Evolutionary conservation across 257 asterid species (phyloP).

Genomic region (Solanum medicagineum): DNA sequence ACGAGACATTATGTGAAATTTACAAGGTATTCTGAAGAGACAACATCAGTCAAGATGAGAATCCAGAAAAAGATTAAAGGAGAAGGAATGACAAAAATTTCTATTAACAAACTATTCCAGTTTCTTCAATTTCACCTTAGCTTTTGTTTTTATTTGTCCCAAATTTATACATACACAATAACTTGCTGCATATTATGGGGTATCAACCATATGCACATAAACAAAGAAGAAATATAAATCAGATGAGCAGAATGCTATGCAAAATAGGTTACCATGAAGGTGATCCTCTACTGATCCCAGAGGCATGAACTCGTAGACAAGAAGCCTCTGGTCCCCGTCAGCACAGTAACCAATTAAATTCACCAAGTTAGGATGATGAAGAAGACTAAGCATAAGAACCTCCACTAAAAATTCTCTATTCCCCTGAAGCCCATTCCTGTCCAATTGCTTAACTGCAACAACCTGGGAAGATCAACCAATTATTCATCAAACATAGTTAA

Average conservation of each 20-base stretch:
- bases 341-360: conserved; percentile 93
- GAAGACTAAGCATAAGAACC: conserved; percentile 97
- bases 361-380: conserved; percentile 92
- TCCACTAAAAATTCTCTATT: conserved; percentile 93
- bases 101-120: not conserved
- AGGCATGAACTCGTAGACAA: conserved; percentile 97
- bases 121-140: not conserved
- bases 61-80: not conserved
- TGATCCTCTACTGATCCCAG: conserved; percentile 94
- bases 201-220: not conserved
- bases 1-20: not conserved
- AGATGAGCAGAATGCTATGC: not conserved
- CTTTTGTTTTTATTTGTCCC: not conserved
- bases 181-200: not conserved
- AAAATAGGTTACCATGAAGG: conserved; percentile 60
- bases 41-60: not conserved
- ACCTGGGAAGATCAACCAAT: conserved; percentile 34
- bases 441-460: conserved; percentile 94
- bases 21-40: not conserved
- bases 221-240: not conserved
- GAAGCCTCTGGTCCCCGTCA: conserved; percentile 98
- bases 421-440: conserved; percentile 98
- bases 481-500: not conserved
- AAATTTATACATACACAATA: not conserved
- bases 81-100: not conserved